Conservation (phyloP, 2,329 filamentous ascomycete species). For the Fusarium sp. region DNA sequence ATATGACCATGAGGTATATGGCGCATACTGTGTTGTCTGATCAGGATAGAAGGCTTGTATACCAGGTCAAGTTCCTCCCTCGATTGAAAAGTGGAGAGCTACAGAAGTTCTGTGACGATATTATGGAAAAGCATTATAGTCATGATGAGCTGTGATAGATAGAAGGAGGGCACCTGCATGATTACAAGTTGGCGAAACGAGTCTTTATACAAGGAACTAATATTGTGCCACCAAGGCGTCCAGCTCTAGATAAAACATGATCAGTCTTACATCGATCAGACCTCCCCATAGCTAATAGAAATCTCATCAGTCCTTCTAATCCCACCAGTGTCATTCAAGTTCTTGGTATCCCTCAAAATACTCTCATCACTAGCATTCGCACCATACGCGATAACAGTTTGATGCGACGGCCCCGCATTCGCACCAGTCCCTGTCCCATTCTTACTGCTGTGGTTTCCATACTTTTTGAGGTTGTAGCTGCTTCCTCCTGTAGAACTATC, state of each 20-base stretch:
- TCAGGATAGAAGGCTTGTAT: background rate
- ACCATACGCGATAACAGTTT: background rate
- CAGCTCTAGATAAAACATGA: background rate
- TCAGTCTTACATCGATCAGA: no score
- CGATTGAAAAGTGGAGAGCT: background rate
- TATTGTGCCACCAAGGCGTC: background rate
- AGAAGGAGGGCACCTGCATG: accelerated
- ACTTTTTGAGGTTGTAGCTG: conserved; percentile 18
- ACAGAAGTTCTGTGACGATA: background rate
- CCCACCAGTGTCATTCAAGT: background rate
- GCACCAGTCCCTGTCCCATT: background rate
- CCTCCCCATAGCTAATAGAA: conserved; percentile 12
- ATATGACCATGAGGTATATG: background rate
- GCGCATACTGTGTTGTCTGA: background rate
- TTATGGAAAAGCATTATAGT: accelerated
- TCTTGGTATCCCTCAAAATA: conserved; percentile 22
- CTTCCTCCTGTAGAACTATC: background rate
- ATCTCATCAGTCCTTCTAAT: conserved; percentile 29
- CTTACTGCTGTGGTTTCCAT: background rate
- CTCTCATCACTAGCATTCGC: conserved; percentile 31
- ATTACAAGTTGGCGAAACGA: accelerated
- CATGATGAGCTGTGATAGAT: background rate
- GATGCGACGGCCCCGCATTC: background rate
- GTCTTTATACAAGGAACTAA: background rate
- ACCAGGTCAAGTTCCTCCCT: background rate